phyloP scores from a whole-genome alignment of 2,329 filamentous ascomycete species.

The Monosporascus sp. region DNA sequence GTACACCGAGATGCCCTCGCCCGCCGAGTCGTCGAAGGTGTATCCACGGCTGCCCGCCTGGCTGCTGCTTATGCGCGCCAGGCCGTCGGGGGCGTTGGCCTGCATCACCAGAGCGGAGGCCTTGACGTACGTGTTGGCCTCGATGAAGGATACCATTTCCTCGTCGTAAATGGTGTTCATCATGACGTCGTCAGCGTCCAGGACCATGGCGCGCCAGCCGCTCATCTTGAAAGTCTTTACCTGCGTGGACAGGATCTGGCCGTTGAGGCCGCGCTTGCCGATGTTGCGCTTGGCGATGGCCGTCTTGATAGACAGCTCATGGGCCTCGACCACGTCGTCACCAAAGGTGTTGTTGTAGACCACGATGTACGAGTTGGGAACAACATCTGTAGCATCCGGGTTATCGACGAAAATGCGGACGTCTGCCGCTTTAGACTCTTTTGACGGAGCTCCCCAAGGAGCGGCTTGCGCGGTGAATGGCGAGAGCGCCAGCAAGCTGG shows the following conservation, averaged over 20 bases:
- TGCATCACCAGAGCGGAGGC: conserved; percentile 41
- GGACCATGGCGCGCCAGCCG: conserved; percentile 46
- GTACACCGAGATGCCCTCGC: conserved; percentile 53
- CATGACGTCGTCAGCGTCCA: conserved; percentile 46
- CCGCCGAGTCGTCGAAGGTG: conserved; percentile 47
- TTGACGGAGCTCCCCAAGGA: conserved; percentile 15
- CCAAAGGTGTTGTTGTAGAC: conserved; percentile 54
- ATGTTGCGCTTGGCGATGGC: conserved; percentile 53
- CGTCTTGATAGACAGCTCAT: conserved; percentile 42
- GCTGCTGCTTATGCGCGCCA: conserved; percentile 47
- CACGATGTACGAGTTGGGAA: conserved; percentile 57
- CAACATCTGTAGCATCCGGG: conserved; percentile 38
- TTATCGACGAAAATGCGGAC: conserved; percentile 46
- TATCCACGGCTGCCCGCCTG: conserved; percentile 32
- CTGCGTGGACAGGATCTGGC: conserved; percentile 41
- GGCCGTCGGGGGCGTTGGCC: conserved; percentile 46
- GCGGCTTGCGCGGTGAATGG: conserved; percentile 14
- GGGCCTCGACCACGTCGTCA: conserved; percentile 41
- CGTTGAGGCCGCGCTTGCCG: conserved; percentile 42
- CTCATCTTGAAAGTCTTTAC: conserved; percentile 42
- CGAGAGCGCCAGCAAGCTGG: conserved; percentile 21
- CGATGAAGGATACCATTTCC: conserved; percentile 46
- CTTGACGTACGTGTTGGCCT: conserved; percentile 46
- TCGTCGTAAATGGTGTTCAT: conserved; percentile 43
- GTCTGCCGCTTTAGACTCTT: conserved; percentile 10